Evolutionary conservation across 768 basidiomycete species (phyloP).

Genomic region (Suillus tomentosus): DNA sequence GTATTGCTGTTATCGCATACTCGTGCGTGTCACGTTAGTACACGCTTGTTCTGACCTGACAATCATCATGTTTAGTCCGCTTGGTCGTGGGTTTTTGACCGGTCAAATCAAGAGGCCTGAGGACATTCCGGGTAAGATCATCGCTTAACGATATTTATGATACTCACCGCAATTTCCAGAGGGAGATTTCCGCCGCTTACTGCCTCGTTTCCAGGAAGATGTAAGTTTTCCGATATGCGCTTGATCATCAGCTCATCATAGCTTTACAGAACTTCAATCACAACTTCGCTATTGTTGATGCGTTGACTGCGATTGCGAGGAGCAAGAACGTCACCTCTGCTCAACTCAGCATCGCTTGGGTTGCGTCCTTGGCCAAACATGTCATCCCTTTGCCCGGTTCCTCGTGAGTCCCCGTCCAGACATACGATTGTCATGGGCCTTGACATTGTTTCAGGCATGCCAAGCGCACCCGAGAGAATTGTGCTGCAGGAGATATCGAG

Average conservation of each 20-base stretch:
- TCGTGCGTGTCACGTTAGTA: constrained; percentile 37
- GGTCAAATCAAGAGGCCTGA: constrained; percentile 45
- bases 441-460: constrained; percentile 27
- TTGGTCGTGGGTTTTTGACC: constrained; percentile 55
- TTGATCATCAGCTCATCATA: constrained; percentile 1
- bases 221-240: constrained; percentile 21
- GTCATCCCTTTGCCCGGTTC: constrained; percentile 56
- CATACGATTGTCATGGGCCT: neutral
- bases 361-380: constrained; percentile 38
- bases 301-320: constrained; percentile 40
- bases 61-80: constrained; percentile 39
- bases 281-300: constrained; percentile 48
- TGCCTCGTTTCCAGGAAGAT: constrained; percentile 51
- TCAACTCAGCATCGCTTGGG: constrained; percentile 50
- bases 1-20: constrained; percentile 61
- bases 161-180: constrained; percentile 23
- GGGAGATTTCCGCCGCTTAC: constrained; percentile 40
- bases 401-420: constrained; percentile 34
- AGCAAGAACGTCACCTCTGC: constrained; percentile 45
- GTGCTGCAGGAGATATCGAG: constrained; percentile 43
- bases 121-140: constrained; percentile 34
- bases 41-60: constrained; percentile 7
- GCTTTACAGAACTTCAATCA: constrained; percentile 37
- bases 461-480: constrained; percentile 47
- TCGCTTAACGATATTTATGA: neutral